Conservation (phyloP, 306 rosid genomes). For the Albizia julibrissin region DNA sequence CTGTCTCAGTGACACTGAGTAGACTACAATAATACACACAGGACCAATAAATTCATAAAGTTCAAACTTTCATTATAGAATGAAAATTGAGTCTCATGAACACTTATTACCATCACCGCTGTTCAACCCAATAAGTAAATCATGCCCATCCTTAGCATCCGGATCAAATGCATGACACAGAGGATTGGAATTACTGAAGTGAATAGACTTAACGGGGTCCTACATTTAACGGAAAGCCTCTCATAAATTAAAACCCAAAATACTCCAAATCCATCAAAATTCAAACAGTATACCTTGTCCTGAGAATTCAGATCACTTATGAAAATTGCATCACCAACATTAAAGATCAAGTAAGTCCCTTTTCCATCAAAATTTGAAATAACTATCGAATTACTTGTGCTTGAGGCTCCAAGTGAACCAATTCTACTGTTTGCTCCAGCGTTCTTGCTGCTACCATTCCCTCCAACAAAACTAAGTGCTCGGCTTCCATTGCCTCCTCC, state of each 20-base stretch:
- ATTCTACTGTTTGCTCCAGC: slow-evolving; percentile 63
- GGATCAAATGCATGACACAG: slow-evolving; percentile 90
- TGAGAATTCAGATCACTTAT: slow-evolving; percentile 92
- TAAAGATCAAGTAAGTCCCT: slow-evolving; percentile 86
- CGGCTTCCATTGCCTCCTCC: slow-evolving; percentile 92
- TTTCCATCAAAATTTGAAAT: slow-evolving; percentile 90
- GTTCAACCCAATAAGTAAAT: slow-evolving; percentile 82
- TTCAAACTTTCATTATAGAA: slow-evolving; percentile 32
- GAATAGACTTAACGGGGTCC: slow-evolving; percentile 98
- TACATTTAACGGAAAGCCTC: slow-evolving; percentile 48
- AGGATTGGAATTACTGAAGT: slow-evolving; percentile 86
- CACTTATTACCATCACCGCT: slow-evolving; percentile 81
- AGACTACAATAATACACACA: slow-evolving; percentile 65
- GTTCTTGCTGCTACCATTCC: slow-evolving; percentile 83
- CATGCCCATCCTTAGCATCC: slow-evolving; percentile 98
- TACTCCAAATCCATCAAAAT: slow-evolving; percentile 15
- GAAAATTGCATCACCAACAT: slow-evolving; percentile 93
- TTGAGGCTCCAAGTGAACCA: slow-evolving; percentile 78
- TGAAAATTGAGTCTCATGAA: slow-evolving; percentile 13
- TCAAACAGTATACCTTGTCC: slow-evolving; percentile 70
- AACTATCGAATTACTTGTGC: slow-evolving; percentile 59
- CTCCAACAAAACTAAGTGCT: slow-evolving; percentile 92
- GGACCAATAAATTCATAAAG: slow-evolving; percentile 42
- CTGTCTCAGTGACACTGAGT: slow-evolving; percentile 97
- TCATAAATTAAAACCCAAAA: slow-evolving; percentile 37